Base-by-base conservation (phyloP, 225 moss, liverwort and hornwort species). In the Physcomitrellopsis africana region DNA sequence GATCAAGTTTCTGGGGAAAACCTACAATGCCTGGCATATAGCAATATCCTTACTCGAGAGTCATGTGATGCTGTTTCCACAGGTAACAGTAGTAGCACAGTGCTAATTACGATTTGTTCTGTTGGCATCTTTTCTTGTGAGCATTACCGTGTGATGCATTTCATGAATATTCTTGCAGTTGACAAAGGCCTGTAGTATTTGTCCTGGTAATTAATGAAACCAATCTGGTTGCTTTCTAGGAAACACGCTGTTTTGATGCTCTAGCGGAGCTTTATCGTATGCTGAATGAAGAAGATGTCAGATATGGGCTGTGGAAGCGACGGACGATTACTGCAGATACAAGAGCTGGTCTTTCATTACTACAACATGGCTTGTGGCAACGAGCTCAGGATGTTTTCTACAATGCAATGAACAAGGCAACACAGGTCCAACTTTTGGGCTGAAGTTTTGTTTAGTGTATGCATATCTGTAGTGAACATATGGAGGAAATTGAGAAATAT, bases 21-120 rank as follows among this genome's bases (percentile, higher is more conserved):
- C 99, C 3, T 99, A 92, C 54, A 99, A 99, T 81, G 99, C 99
- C 46, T 99, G 99, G 99, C 93, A 99, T 77, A 99, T 93, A 77
- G 99, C 99, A 15, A 99, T 99, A 51, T 99, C 99, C 44, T 85
- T 99, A 65, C 73, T 99, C 65, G 99, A 99, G 81, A 99, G 99
- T 88, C 99, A 99, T 76, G 99, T 99, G 73, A 86, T 95, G 90
- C 86, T 99, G 15, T 99, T 99, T 81, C 99, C 99, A 63, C 86
- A 81, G 85, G 88, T 89, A 76, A 43, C 65, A 65, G 73, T 63
- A 52, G 44, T 68, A 51, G 41, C 41, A 32, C 58, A 45, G 44
- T 15, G 27, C 29, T 44, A 64, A 24, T 48, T 56, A 66, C 20
- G 7, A 64, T 65, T 51, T 60, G 42, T 17, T 23, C 53, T 60